phyloP scores from a whole-genome alignment of 176 grass and related monocot species.

The Carex kokanica region DNA sequence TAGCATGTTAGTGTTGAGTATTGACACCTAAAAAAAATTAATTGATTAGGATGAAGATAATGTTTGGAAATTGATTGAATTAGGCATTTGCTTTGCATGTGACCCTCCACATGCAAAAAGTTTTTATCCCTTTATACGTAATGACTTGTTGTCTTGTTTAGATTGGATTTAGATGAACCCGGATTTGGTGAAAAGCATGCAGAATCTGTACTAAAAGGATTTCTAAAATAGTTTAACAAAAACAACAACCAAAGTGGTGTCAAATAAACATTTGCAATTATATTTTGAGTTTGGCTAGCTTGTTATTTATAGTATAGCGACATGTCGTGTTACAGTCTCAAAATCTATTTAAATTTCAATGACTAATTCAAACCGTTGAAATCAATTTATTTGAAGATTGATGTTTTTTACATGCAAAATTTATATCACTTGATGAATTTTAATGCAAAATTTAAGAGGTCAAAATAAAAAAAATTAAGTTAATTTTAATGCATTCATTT shows the following conservation, averaged over 20 bases:
- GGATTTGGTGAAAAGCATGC: not conserved
- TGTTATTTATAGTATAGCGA: no score
- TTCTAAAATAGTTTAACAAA: not conserved
- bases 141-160: not conserved
- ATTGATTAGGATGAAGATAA: not conserved
- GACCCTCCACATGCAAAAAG: conserved; percentile 9
- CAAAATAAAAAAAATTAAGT: no score
- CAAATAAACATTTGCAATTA: no score
- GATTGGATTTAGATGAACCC: not conserved
- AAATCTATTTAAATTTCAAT: no score
- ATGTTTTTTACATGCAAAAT: no score
- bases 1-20: not conserved
- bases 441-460: no score
- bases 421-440: no score
- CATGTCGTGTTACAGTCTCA: no score
- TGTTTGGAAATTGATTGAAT: not conserved
- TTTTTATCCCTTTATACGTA: not conserved
- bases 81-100: conserved; percentile 14
- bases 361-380: no score
- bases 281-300: no score
- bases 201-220: not conserved
- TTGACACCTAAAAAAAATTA: not conserved
- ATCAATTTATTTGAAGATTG: no score
- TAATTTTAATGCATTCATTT: no score
- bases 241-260: not conserved